Base-by-base conservation (phyloP, 2,329 filamentous ascomycete species). In the Cladosporium sp. region DNA sequence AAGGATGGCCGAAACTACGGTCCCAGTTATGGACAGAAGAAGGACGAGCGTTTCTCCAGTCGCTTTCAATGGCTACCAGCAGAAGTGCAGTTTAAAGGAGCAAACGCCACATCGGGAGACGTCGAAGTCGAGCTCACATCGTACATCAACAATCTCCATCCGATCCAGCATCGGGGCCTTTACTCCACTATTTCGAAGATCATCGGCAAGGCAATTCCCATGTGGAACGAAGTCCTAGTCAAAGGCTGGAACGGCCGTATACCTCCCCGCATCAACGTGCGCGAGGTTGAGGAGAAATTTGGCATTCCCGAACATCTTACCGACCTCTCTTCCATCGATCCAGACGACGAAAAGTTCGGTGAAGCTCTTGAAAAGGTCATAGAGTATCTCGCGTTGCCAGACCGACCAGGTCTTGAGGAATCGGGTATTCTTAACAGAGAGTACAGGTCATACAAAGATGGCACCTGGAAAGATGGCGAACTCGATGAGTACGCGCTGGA, bases 201-300 rank as follows among this genome's bases (percentile, higher is more conserved):
- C 22, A 52, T 65, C 25, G 48, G 54, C 19, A 57, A 53, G 35
- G 54, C 55, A 1, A 35, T 65, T 15, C 60, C 62, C 2, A 53
- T 64, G 49, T 65, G 62, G 62, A 55, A 63, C 20, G 55, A 54
- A 16, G 49, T 53, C 2, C 41, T 63, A 11, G 66, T 62, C 33
- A 79, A 59, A 8, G 73, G 69, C 33, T 73, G n/a, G 16, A 2
- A 19, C 4, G 25, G 33, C 12, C 15, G 38, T 12, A 18, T 20
- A 6, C 47, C 47, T 19, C 47, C 33, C n/a, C 47, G 47, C n/a
- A 32, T 49, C n/a, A 29, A 3, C 5, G 27, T 22, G 6, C 5
- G 18, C n/a, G 16, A 15, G 6, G 27, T 27, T 4, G 27, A 13
- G 12, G 9, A 33, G 6, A 13, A n/a, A 8, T 32, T 19, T 20